phyloP scores from a whole-genome alignment of 768 basidiomycete genomes.

The Sutorius australiensis region DNA sequence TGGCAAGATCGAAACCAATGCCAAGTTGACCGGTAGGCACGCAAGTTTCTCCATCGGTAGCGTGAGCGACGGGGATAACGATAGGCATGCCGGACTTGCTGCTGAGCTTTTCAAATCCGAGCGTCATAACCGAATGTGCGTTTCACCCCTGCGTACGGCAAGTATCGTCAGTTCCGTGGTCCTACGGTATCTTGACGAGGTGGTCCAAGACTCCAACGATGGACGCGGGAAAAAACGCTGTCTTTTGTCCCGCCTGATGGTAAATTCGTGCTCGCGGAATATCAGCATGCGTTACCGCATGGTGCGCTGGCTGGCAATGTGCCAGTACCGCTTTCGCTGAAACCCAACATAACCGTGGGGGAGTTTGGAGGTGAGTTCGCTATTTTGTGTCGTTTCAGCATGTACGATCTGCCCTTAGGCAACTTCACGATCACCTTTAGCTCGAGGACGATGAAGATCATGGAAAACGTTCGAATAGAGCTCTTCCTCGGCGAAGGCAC shows the following conservation, averaged over 20 bases:
- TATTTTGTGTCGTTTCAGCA: background rate
- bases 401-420: constrained; percentile 33
- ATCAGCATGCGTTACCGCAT: constrained; percentile 57
- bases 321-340: constrained; percentile 50
- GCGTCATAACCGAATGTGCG: constrained; percentile 69
- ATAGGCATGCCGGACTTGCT: constrained; percentile 87
- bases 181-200: constrained; percentile 5
- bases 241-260: constrained; percentile 97
- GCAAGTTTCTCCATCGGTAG: background rate
- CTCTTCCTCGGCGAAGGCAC: constrained; percentile 74
- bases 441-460: constrained; percentile 58
- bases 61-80: background rate
- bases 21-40: constrained; percentile 64
- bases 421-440: constrained; percentile 60
- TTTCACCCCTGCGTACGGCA: constrained; percentile 95
- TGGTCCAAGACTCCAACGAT: constrained; percentile 63
- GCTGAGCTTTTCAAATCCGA: constrained; percentile 71
- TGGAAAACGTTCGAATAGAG: constrained; percentile 71
- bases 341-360: constrained; percentile 35
- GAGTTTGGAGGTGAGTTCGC: constrained; percentile 30
- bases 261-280: constrained; percentile 78
- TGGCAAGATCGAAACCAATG: constrained; percentile 76
- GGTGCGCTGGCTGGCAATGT: constrained; percentile 39
- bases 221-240: constrained; percentile 68
- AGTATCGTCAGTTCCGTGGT: constrained; percentile 16